Conservation (phyloP, 768 basidiomycete genomes). For the Pholiota conissans region DNA sequence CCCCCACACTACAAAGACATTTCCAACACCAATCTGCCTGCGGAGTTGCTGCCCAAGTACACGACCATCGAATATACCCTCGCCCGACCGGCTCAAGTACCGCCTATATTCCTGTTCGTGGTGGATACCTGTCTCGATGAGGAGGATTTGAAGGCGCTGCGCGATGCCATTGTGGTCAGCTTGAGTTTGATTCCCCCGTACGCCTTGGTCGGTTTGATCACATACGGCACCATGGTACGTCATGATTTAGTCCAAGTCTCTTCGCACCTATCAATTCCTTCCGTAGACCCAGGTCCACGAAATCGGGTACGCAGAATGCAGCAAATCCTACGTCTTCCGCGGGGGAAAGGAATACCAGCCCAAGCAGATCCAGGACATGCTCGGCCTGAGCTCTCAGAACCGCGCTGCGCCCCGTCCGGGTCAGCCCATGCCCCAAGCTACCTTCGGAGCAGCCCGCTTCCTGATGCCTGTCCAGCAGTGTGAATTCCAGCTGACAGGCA, state of each 20-base stretch:
- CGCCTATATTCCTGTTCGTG: constrained; percentile 96
- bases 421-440: constrained; percentile 76
- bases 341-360: constrained; percentile 95
- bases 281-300: constrained; percentile 96
- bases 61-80: constrained; percentile 99
- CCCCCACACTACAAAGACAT: constrained; percentile 99
- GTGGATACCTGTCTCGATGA: constrained; percentile 96
- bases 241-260: background rate
- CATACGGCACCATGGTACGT: constrained; percentile 94
- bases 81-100: constrained; percentile 84
- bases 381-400: constrained; percentile 77
- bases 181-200: constrained; percentile 91
- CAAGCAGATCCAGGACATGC: constrained; percentile 99
- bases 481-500: constrained; percentile 94
- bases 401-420: constrained; percentile 87
- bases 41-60: constrained; percentile 95
- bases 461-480: constrained; percentile 88
- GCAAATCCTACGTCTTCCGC: constrained; percentile 98
- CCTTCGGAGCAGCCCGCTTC: constrained; percentile 88
- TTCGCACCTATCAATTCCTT: background rate
- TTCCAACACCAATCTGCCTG: constrained; percentile 93
- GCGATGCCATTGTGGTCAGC: constrained; percentile 93
- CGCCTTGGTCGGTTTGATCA: constrained; percentile 94
- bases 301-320: constrained; percentile 93
- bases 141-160: constrained; percentile 93